Evolutionary conservation across 805 yeast species (phyloP).

Genomic region (Sugiyamaella mastotermitis): DNA sequence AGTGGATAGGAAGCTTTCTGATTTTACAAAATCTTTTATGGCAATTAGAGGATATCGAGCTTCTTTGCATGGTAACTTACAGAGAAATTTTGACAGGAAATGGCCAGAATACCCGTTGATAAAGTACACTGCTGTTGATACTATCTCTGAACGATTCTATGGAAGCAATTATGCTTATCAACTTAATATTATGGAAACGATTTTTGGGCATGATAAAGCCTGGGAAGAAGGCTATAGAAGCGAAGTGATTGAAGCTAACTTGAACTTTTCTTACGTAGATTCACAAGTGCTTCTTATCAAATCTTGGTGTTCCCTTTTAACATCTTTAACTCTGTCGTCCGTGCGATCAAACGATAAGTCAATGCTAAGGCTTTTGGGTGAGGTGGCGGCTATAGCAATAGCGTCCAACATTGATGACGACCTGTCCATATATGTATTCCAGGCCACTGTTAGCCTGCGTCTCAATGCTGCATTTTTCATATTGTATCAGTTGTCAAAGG

Average conservation of each 20-base stretch:
- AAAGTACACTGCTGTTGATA: constrained; percentile 39
- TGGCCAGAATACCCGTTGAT: constrained; percentile 44
- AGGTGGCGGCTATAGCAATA: constrained; percentile 45
- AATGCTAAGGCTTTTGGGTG: constrained; percentile 13
- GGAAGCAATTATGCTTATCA: constrained; percentile 54
- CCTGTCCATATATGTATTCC: constrained; percentile 40
- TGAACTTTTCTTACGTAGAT: constrained; percentile 55
- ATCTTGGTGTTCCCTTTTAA: constrained; percentile 71
- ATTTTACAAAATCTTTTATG: constrained; percentile 32
- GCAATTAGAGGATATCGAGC: constrained; percentile 43
- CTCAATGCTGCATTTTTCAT: constrained; percentile 59
- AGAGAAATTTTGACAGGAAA: constrained; percentile 39
- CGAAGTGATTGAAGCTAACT: constrained; percentile 51
- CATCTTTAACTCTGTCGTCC: constrained; percentile 44
- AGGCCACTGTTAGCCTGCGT: constrained; percentile 52
- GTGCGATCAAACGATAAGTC: constrained; percentile 25
- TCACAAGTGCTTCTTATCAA: constrained; percentile 67
- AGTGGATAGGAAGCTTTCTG: constrained; percentile 20
- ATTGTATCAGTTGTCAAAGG: constrained; percentile 16
- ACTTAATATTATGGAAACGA: constrained; percentile 53
- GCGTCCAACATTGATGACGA: constrained; percentile 48
- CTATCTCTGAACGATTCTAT: constrained; percentile 22
- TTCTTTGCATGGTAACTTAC: constrained; percentile 41
- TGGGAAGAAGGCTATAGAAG: constrained; percentile 45
- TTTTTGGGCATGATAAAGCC: constrained; percentile 39